Evolutionary conservation across 192 early-diverging fungal species (phyloP), one percentile per base, ranked within the genome.

Genomic region (Coemansia sp.): DNA sequence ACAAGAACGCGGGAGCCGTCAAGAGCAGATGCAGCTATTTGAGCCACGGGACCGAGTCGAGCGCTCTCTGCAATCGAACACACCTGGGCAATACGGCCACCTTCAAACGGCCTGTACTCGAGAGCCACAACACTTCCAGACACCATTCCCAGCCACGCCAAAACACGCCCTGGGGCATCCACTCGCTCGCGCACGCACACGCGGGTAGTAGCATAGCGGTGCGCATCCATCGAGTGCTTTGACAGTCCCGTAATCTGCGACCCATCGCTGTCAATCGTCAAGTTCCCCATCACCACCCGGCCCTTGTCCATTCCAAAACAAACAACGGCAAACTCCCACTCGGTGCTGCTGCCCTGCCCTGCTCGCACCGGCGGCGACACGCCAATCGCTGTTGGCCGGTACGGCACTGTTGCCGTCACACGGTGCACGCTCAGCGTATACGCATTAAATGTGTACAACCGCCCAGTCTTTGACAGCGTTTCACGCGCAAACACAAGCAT

Each of bases 301-400:
- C 77, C 71, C 14, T 61, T 57, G 16, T 65, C 19, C 19, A 74
- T 31, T 1, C 72, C 71, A 61, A 80, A 67, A 49, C 71, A 71
- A n/a, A 68, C 63, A 6, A 74, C 58, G 0, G 58, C 37, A 63
- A 71, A 80, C 68, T 80, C 71, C 77, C 77, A 80, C 48, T 74
- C 68, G 19, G 68, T 71, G 47, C 57, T 68, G 50, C 61, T 68
- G 5, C 71, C 77, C 35, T 59, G 58, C 17, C 77, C 77, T 4
- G 72, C 72, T 17, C 48, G 14, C n/a, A 69, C 17, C 29, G 77
- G 61, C 6, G 68, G 39, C 23, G 77, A 80, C 37, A 68, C 68
- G 60, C 65, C 59, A 17, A 80, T 49, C 27, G 71, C 70, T 17
- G 56, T 49, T 10, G 52, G 27, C 26, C 56, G 67, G 68, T 74